Percentiles rank a stretch among this genome's conserved stretches.
These are phyloP conservation scores for Epichloe aotearoae DNA, from an alignment of 2,329 filamentous ascomycete species.

Conservation along the genomic window DNA sequence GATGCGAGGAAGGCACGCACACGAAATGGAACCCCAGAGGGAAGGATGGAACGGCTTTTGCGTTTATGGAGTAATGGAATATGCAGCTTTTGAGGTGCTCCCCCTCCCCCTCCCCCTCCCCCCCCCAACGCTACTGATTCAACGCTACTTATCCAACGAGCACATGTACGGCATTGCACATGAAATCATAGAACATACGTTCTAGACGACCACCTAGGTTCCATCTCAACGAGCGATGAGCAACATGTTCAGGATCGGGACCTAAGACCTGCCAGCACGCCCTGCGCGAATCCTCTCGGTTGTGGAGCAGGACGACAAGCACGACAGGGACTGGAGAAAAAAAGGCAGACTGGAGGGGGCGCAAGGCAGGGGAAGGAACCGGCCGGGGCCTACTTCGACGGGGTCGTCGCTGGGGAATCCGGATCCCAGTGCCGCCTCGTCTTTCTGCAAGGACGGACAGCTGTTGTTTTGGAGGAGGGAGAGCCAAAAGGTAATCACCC, in stretches of 20 bases:
- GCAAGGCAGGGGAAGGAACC: not conserved
- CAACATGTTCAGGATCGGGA: no score
- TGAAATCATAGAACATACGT: not conserved
- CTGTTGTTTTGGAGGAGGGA: not conserved
- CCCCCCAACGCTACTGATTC: no score
- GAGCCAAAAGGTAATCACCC: not conserved
- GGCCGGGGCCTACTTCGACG: not conserved
- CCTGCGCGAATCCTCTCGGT: not conserved
- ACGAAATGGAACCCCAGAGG: not conserved
- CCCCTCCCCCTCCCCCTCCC: no score
- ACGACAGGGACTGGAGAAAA: not conserved
- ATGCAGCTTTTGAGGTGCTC: not conserved
- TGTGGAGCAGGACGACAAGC: not conserved
- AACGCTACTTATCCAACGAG: no score
- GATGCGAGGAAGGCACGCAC: not conserved
- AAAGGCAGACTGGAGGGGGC: not conserved
- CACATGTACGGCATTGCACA: not conserved
- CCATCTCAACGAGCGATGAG: not conserved
- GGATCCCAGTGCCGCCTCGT: not conserved
- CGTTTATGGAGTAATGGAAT: not conserved
- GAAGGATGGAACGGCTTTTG: constrained; percentile 3
- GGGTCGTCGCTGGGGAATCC: not conserved
- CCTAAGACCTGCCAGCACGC: not conserved
- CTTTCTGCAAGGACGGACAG: not conserved
- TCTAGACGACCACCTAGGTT: not conserved